These are phyloP conservation scores for Phoma sp. DNA, from an alignment of 2,329 filamentous ascomycete species.

Conservation along the genomic window DNA sequence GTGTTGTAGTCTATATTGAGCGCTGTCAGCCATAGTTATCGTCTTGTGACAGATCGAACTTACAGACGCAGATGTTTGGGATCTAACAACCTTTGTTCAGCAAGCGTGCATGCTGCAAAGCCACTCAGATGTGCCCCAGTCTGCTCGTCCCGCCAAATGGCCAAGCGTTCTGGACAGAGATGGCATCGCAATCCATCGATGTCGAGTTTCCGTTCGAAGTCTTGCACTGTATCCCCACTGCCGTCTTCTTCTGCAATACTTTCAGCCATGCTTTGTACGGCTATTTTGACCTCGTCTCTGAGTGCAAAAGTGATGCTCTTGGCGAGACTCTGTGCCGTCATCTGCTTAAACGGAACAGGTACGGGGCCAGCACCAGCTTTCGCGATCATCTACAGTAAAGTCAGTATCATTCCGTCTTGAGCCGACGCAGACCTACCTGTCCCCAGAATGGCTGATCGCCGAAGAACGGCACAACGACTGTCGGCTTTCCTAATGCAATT, in stretches of 20 bases:
- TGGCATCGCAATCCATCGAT: conserved; percentile 29
- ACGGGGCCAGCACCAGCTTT: conserved; percentile 57
- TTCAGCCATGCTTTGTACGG: conserved; percentile 26
- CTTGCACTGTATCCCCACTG: conserved; percentile 14
- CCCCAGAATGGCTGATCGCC: conserved; percentile 66
- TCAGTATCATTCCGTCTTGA: not conserved
- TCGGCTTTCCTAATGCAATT: conserved; percentile 59
- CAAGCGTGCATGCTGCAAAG: conserved; percentile 19
- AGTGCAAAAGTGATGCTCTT: conserved; percentile 56
- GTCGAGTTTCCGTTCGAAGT: conserved; percentile 19
- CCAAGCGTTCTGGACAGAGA: conserved; percentile 26
- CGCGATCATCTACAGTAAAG: conserved; percentile 53
- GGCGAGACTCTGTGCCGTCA: conserved; percentile 55
- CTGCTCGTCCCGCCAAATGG: conserved; percentile 27
- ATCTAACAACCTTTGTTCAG: conserved; percentile 10
- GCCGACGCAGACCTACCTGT: not conserved
- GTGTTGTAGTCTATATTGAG: conserved; percentile 19
- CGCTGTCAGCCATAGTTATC: not conserved
- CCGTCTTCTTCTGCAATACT: conserved; percentile 28
- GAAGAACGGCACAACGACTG: conserved; percentile 64
- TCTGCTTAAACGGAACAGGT: conserved; percentile 55
- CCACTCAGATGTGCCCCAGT: conserved; percentile 28
- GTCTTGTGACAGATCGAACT: not conserved
- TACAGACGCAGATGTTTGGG: conserved; percentile 22
- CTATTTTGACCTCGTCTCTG: conserved; percentile 40